Conservation (phyloP, 306 rosid species). For the Gastrolobium villosum region DNA sequence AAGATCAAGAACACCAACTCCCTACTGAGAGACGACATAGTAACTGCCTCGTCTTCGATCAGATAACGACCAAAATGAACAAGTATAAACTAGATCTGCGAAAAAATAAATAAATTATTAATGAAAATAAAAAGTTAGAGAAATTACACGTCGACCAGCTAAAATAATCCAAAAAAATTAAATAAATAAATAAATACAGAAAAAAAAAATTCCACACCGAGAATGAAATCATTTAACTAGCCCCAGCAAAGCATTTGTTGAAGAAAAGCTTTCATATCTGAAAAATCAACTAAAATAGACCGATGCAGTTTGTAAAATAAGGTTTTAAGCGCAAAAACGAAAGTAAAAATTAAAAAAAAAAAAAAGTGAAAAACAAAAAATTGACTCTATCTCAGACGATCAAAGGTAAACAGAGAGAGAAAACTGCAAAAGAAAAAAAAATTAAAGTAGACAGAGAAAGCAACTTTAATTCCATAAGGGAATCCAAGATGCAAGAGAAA, state of each 20-base stretch:
- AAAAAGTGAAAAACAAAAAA: background rate
- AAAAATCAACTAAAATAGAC: conserved; percentile 38
- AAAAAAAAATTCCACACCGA: conserved; percentile 48
- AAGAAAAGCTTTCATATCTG: conserved; percentile 48
- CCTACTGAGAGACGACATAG: conserved; percentile 95
- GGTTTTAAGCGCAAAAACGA: conserved; percentile 24
- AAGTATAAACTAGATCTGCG: conserved; percentile 77
- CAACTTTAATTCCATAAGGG: conserved; percentile 70
- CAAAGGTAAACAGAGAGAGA: conserved; percentile 52
- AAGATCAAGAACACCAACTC: conserved; percentile 98
- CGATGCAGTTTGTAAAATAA: conserved; percentile 48
- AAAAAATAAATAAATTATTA: background rate
- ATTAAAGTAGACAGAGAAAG: conserved; percentile 50
- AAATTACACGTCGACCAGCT: conserved; percentile 43
- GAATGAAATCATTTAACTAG: conserved; percentile 54
- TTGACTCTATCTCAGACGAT: conserved; percentile 49
- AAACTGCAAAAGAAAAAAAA: no score
- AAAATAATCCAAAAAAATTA: conserved; percentile 35
- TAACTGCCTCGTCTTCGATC: conserved; percentile 59
- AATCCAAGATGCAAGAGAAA: conserved; percentile 78
- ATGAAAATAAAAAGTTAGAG: background rate
- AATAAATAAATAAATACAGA: background rate
- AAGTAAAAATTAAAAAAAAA: background rate
- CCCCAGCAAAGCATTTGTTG: conserved; percentile 40
- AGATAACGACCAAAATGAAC: conserved; percentile 58